These are phyloP conservation scores for Aspergillus unguis DNA, from an alignment of 2,329 filamentous ascomycete species.

Conservation along the genomic window DNA sequence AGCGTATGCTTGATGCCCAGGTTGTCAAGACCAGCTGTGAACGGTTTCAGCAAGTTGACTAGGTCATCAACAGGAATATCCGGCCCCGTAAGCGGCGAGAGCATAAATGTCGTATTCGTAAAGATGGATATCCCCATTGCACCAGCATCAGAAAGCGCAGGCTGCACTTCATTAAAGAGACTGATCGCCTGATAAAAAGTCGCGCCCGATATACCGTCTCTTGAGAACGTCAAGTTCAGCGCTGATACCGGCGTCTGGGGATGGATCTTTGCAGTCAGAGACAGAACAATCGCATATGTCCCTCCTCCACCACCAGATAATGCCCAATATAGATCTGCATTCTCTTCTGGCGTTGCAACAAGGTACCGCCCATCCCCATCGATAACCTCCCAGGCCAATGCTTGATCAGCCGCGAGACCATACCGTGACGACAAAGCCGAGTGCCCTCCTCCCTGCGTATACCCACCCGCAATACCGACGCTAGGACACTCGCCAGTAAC, in stretches of 20 bases:
- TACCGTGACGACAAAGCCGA: constrained; percentile 52
- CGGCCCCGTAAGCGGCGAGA: constrained; percentile 49
- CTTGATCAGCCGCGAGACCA: constrained; percentile 55
- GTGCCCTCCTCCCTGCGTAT: constrained; percentile 60
- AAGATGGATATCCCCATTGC: constrained; percentile 51
- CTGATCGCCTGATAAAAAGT: constrained; percentile 51
- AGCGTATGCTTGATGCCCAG: constrained; percentile 33
- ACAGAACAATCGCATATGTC: constrained; percentile 45
- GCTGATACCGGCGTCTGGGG: constrained; percentile 44
- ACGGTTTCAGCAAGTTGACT: constrained; percentile 46
- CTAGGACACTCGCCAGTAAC: constrained; percentile 53
- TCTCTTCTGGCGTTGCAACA: constrained; percentile 20
- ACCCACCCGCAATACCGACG: constrained; percentile 60
- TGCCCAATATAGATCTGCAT: constrained; percentile 24
- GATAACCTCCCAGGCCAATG: constrained; percentile 50
- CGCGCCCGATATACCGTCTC: constrained; percentile 35
- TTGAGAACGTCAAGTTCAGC: constrained; percentile 44
- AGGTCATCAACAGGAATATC: constrained; percentile 46
- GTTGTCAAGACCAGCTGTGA: constrained; percentile 39
- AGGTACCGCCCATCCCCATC: constrained; percentile 32
- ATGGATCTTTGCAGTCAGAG: constrained; percentile 54
- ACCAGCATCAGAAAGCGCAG: constrained; percentile 50
- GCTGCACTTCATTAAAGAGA: constrained; percentile 48
- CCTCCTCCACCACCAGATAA: constrained; percentile 19
- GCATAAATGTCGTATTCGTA: constrained; percentile 49